phyloP scores from a whole-genome alignment of 306 rosid species.

The Cucurbita maxima region DNA sequence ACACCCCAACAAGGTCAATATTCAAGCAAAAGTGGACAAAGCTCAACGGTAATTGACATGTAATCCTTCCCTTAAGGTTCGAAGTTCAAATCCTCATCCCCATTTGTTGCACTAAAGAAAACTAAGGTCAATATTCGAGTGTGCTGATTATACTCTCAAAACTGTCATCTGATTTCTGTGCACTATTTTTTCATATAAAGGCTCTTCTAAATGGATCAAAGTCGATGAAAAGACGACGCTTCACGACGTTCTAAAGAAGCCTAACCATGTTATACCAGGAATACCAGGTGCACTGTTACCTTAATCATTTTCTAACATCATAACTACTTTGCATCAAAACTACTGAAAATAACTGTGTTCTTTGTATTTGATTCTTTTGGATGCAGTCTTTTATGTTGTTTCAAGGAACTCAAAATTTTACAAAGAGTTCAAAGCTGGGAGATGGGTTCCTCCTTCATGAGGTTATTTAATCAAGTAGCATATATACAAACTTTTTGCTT shows the following conservation, averaged over 20 bases:
- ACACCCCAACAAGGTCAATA: neutral
- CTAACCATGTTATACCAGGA: slow-evolving; percentile 45
- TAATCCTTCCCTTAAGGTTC: too few relatives aligned
- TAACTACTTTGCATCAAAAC: neutral
- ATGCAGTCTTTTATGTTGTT: slow-evolving; percentile 77
- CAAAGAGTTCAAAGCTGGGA: slow-evolving; percentile 64
- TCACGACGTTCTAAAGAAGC: slow-evolving; percentile 40
- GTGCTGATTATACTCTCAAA: neutral
- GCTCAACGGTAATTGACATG: too few relatives aligned
- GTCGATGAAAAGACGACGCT: slow-evolving; percentile 58
- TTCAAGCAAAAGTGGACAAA: too few relatives aligned
- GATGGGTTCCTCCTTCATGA: slow-evolving; percentile 60
- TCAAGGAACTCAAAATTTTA: slow-evolving; percentile 65
- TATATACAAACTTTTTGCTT: neutral
- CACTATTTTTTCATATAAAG: slow-evolving; percentile 20
- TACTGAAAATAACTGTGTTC: neutral
- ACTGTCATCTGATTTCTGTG: neutral
- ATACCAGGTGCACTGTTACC: slow-evolving; percentile 50
- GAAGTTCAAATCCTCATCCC: neutral
- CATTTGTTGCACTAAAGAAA: neutral
- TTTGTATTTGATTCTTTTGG: neutral
- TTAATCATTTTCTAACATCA: neutral
- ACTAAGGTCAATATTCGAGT: neutral
- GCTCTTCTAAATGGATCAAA: slow-evolving; percentile 58
- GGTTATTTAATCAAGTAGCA: neutral